Conservation (phyloP, 2,329 filamentous ascomycete species). For the Cladosporium sp. region DNA sequence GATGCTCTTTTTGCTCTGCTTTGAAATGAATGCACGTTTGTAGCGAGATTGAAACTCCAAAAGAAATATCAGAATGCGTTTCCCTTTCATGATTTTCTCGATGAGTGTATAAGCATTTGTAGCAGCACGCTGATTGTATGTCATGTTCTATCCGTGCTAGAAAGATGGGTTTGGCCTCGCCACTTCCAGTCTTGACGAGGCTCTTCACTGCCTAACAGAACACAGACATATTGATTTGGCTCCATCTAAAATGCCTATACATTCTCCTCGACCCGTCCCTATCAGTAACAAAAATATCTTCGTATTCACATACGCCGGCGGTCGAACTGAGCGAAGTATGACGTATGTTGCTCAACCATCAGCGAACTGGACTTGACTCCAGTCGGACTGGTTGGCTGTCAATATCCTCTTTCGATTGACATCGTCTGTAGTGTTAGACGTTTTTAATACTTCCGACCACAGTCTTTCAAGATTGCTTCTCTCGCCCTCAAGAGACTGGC, state of each 20-base stretch:
- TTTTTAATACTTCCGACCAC: background rate
- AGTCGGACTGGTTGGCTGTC: background rate
- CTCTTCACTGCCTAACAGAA: background rate
- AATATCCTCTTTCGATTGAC: background rate
- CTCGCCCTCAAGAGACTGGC: background rate
- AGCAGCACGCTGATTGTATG: too few relatives aligned
- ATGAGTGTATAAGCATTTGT: background rate
- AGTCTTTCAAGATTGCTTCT: background rate
- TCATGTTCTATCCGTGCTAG: too few relatives aligned
- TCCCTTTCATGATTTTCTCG: background rate
- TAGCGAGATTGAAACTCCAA: conserved; percentile 19
- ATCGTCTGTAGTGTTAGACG: background rate
- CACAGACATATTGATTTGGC: background rate
- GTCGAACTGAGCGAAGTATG: background rate
- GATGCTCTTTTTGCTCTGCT: conserved; percentile 17
- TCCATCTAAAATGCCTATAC: background rate
- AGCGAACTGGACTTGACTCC: background rate
- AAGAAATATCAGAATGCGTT: conserved; percentile 18
- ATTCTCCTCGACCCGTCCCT: background rate
- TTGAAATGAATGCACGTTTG: conserved; percentile 21
- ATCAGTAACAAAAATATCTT: too few relatives aligned
- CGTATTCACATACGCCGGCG: too few relatives aligned
- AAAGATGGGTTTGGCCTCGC: too few relatives aligned
- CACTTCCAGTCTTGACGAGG: background rate
- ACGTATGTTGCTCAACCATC: background rate